Evolutionary conservation across 257 asterid species (phyloP).

Genomic region (Voacanga thouarsii): DNA sequence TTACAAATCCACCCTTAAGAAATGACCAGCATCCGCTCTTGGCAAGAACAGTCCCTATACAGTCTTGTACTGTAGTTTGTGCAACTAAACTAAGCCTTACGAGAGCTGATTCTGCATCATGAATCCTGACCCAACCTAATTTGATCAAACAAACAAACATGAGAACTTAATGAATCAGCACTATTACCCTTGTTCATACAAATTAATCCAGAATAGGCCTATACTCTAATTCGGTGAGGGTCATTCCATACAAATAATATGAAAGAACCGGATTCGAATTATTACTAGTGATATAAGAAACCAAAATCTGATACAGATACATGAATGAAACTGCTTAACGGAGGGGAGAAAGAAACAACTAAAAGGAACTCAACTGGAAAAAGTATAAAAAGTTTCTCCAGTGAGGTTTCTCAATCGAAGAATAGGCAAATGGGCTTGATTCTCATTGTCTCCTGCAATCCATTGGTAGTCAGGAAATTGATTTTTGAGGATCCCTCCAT

Average conservation of each 20-base stretch:
- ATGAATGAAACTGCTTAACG: not conserved
- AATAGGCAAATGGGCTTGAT: conserved; percentile 22
- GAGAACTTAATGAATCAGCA: not conserved
- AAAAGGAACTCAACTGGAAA: conserved; percentile 50
- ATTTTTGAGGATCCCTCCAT: conserved; percentile 61
- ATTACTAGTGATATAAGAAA: not conserved
- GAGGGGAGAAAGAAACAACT: not conserved
- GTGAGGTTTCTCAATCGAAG: conserved; percentile 39
- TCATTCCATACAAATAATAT: not conserved
- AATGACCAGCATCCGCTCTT: conserved; percentile 67
- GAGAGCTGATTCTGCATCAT: conserved; percentile 32
- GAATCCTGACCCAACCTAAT: conserved; percentile 58
- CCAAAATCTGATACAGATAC: not conserved
- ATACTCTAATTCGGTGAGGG: too few species aligned
- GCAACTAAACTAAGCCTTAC: conserved; percentile 45
- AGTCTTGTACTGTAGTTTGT: conserved; percentile 28
- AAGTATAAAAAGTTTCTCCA: conserved; percentile 41
- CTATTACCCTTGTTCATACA: not conserved
- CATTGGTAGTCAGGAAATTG: conserved; percentile 16
- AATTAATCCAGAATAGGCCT: not conserved
- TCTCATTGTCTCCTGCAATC: conserved; percentile 16
- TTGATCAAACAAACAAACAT: not conserved
- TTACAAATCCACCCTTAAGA: conserved; percentile 71
- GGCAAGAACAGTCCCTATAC: conserved; percentile 67
- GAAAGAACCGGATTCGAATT: too few species aligned